Evolutionary conservation across 2,329 filamentous ascomycete species (phyloP).

Genomic region (Gaeumannomyces sp.): DNA sequence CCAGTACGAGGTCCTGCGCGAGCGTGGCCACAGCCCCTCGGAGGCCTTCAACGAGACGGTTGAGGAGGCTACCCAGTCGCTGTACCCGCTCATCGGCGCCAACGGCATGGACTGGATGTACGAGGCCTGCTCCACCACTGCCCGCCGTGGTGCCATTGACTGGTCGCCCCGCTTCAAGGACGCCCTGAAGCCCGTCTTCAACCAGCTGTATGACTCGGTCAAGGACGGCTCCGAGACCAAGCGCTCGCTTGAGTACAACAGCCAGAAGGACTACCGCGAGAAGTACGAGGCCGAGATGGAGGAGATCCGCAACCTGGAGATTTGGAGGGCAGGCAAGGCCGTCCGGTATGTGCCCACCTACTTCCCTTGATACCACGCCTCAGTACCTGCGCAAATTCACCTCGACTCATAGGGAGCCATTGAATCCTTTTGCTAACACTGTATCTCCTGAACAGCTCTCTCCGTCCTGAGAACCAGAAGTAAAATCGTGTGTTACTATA

Average conservation of each 20-base stretch:
- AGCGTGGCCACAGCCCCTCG: conserved; percentile 93
- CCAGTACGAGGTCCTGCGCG: conserved; percentile 99
- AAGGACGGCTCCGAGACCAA: conserved; percentile 88
- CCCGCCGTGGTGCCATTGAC: conserved; percentile 96
- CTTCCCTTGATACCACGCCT: not conserved
- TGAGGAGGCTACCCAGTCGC: conserved; percentile 95
- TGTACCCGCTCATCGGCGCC: conserved; percentile 95
- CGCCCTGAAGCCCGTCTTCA: conserved; percentile 97
- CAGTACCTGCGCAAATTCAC: no score
- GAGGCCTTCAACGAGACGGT: conserved; percentile 99
- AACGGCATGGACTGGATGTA: conserved; percentile 99
- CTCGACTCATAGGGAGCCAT: not conserved
- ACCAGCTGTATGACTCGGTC: conserved; percentile 91
- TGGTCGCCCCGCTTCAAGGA: conserved; percentile 98
- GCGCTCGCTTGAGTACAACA: conserved; percentile 96
- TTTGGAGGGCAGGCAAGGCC: conserved; percentile 98
- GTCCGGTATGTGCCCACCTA: conserved; percentile 58
- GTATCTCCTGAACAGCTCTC: conserved; percentile 41
- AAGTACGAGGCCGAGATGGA: conserved; percentile 98
- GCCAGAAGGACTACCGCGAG: conserved; percentile 90
- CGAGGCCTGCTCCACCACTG: conserved; percentile 97
- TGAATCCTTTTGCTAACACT: not conserved
- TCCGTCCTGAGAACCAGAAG: conserved; percentile 83
- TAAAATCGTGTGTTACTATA: conserved; percentile 36
- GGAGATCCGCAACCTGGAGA: conserved; percentile 96